phyloP scores from a whole-genome alignment of 441 rosid species.

The Adansonia gregorii region DNA sequence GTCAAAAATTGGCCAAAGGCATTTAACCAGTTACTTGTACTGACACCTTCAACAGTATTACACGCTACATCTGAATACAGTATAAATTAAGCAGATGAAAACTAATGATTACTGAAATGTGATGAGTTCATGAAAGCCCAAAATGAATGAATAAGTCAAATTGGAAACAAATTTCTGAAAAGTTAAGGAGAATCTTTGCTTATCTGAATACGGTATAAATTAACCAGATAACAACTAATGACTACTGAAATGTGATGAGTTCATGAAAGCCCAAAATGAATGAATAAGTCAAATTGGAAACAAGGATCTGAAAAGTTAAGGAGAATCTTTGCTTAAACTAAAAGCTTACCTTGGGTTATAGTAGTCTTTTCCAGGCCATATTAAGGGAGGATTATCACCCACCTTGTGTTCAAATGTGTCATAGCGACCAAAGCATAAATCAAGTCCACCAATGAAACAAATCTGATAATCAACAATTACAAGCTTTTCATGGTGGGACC shows the following conservation, averaged over 20 bases:
- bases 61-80: background rate
- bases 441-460: constrained; percentile 95
- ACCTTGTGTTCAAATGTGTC: constrained; percentile 87
- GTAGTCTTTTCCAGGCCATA: constrained; percentile 99
- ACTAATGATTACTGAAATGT: background rate
- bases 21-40: background rate
- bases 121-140: background rate
- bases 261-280: constrained; percentile 2
- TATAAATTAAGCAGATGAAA: background rate
- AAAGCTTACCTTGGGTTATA: constrained; percentile 85
- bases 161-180: constrained; percentile 11
- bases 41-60: background rate
- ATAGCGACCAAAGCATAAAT: constrained; percentile 98
- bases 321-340: constrained; percentile 1
- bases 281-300: constrained; percentile 3
- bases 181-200: no score
- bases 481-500: constrained; percentile 99
- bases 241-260: background rate
- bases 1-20: background rate
- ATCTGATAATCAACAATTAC: constrained; percentile 91
- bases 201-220: background rate
- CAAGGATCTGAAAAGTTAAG: constrained; percentile 9
- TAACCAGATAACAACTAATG: background rate
- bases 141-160: constrained; percentile 9
- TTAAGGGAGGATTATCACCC: constrained; percentile 73